These are phyloP conservation scores for Suillus occidentalis DNA, from an alignment of 768 basidiomycete species.

Conservation along the genomic window DNA sequence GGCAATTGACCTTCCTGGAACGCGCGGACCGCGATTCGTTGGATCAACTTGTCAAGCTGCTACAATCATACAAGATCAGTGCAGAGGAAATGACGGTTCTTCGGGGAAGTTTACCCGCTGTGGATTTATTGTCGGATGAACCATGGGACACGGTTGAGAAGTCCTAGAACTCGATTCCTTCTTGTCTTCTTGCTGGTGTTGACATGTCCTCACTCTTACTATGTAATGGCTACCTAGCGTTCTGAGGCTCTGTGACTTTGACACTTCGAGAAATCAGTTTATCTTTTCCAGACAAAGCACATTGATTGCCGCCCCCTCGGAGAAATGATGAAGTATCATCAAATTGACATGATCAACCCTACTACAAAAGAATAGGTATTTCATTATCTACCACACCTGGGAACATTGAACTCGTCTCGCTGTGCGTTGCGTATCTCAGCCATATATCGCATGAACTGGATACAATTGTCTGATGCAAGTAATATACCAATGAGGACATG, in stretches of 20 bases:
- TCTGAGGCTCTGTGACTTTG: not conserved
- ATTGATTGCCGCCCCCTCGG: not conserved
- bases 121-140: not conserved
- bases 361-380: not conserved
- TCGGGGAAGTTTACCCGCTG: not conserved
- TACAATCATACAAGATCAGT: not conserved
- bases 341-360: not conserved
- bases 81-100: not conserved
- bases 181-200: not conserved
- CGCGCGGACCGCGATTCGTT: not conserved
- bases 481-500: not conserved
- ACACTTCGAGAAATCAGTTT: not conserved
- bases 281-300: not conserved
- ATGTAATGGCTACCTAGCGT: not conserved
- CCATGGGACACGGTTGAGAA: not conserved
- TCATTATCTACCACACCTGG: not conserved
- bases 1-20: not conserved
- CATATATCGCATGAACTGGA: not conserved
- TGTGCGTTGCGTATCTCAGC: not conserved
- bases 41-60: not conserved
- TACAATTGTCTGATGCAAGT: not conserved
- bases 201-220: not conserved
- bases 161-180: not conserved
- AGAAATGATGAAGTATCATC: not conserved
- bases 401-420: not conserved